Evolutionary conservation across 805 yeast genomes (phyloP).

Genomic region (Teunomyces tritomae): DNA sequence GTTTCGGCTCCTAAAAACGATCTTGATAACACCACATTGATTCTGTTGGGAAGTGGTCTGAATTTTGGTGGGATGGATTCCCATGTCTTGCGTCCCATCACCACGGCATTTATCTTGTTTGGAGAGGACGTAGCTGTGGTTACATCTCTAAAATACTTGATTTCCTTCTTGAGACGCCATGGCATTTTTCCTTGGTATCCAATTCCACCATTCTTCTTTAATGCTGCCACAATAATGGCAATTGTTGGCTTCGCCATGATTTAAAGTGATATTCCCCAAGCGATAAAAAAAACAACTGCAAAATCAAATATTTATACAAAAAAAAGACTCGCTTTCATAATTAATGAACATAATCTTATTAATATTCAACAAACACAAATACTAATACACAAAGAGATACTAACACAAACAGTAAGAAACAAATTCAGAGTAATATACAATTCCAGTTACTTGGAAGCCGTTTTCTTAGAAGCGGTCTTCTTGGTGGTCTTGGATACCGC

Average conservation of each 20-base stretch:
- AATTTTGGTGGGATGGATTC: constrained; percentile 84
- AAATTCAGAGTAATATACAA: constrained; percentile 3
- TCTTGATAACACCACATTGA: constrained; percentile 75
- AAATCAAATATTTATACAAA: no score
- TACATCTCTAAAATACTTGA: constrained; percentile 77
- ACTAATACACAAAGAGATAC: constrained; percentile 4
- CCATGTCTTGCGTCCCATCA: constrained; percentile 98
- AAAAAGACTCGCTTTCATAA: no score
- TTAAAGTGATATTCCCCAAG: not conserved
- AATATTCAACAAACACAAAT: not conserved
- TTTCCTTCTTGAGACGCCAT: constrained; percentile 82
- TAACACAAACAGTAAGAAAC: constrained; percentile 2
- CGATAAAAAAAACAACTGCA: no score
- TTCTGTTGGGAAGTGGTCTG: constrained; percentile 74
- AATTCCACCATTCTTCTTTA: constrained; percentile 77
- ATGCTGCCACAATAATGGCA: constrained; percentile 76
- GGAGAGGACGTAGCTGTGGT: constrained; percentile 47
- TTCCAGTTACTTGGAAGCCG: constrained; percentile 12
- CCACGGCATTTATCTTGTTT: constrained; percentile 61
- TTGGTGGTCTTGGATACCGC: constrained; percentile 23
- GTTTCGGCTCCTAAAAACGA: constrained; percentile 16
- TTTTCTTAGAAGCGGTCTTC: constrained; percentile 23
- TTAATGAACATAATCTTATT: no score
- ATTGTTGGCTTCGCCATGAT: constrained; percentile 14
- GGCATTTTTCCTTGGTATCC: constrained; percentile 82